Conservation (phyloP, 306 rosid genomes). For the Quercus bicolor region DNA sequence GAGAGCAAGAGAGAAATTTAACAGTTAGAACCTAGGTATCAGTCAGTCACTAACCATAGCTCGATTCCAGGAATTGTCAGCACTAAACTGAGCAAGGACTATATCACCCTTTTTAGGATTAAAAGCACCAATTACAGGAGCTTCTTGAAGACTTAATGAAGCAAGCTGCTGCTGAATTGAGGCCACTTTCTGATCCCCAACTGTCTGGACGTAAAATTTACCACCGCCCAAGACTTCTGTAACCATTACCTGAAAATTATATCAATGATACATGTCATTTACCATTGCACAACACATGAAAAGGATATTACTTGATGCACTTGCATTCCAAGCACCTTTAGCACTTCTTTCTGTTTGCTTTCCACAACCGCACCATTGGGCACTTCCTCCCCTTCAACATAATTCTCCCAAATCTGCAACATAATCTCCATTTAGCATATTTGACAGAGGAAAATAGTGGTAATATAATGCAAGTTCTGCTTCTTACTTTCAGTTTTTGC, state of each 20-base stretch:
- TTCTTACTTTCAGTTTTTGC: constrained; percentile 81
- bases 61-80: constrained; percentile 86
- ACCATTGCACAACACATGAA: constrained; percentile 12
- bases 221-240: constrained; percentile 93
- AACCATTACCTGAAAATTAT: constrained; percentile 56
- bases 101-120: constrained; percentile 93
- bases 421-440: constrained; percentile 29
- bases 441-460: constrained; percentile 9
- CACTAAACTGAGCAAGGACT: constrained; percentile 78
- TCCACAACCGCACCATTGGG: constrained; percentile 64
- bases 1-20: neutral
- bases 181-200: constrained; percentile 83
- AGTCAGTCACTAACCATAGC: constrained; percentile 70
- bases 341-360: constrained; percentile 89
- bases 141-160: constrained; percentile 82
- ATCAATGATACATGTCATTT: constrained; percentile 25
- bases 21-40: constrained; percentile 1
- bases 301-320: constrained; percentile 14
- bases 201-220: constrained; percentile 79
- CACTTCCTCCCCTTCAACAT: constrained; percentile 91
- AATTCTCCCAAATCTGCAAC: constrained; percentile 95
- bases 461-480: neutral
- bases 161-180: constrained; percentile 83
- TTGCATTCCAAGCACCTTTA: constrained; percentile 53
- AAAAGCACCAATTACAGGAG: constrained; percentile 83